Base-by-base conservation (phyloP, 192 early-diverging fungal species). In the Oehlia diaphana region DNA sequence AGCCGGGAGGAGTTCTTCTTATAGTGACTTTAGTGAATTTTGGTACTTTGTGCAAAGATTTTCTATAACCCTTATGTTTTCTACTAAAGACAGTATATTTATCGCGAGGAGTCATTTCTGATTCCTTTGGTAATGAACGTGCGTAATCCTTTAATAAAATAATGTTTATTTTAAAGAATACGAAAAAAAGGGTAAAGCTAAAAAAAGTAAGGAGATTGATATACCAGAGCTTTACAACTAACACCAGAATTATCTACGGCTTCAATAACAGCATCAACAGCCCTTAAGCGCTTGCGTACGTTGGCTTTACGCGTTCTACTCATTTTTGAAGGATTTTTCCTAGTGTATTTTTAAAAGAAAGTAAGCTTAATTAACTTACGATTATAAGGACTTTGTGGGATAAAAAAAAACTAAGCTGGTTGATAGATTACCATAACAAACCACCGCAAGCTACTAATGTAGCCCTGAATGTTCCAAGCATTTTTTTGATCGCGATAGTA, bases 81-180 rank as follows among this genome's bases (percentile, higher is more conserved):
- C 93, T 92, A 71, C 92, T 93, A 80, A 95, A 95, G 21, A 92
- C 91, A 16, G 91, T 92, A 85, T 95, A 95, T 82, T 95, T 95
- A 82, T 94, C 92, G 66, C 90, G 85, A n/a, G 94, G 81, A 7
- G 82, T 81, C 93, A 95, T 94, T 78, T 94, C 88, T 44, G 81
- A 72, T 80, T 94, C 93, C 66, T 86, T 91, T 21, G 94, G 94
- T 63, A 87, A 35, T 10, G 33, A 80, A 58, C 89, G 82, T 42
- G 87, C 86, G 66, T 88, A 83, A 9, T 90, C 88, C 72, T 91
- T 31, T 87, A 81, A 77, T 79, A 80, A 39, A 7, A 44, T 35
- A 63, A 16, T 4, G 50, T 28, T n/a, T 44, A 63, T 47, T 50
- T 19, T 28, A 37, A 12, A 14, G 10, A 9, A 50, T 6, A 2